Base-by-base conservation (phyloP, 345 rosid species). In the Gynandropsis gynandra region DNA sequence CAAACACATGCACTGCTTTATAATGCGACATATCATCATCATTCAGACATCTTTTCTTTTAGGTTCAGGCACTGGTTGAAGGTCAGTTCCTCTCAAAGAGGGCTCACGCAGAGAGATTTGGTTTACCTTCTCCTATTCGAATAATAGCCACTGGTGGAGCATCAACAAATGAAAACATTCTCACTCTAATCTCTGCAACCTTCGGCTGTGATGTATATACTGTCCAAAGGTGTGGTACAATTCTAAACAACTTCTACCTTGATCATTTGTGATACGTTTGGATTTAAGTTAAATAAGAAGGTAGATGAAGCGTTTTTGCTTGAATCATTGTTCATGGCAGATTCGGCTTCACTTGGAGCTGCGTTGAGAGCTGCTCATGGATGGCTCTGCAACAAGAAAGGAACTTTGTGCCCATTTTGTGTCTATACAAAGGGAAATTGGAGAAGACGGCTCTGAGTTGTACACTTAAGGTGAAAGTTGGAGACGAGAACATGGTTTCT, bases 61-160 rank as follows among this genome's bases (percentile, higher is more conserved):
- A 86, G 97, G 89, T 87, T 12, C 76, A 89, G 19, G 96, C 96
- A 56, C 58, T 90, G 71, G 50, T 90, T 18, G 95, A 84, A 68
- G 96, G 98, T 17, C 96, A 92, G 64, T 57, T 92, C 50, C 93
- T 90, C 51, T 84, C 95, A 0, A 90, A 80, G 83, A 73, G 95
- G 29, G 96, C 78, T 41, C 96, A 87, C 39, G 67, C 87, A 16
- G 96, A 92, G 71, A 78, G 96, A 60, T 87, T 77, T 36, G 93
- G 96, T 24, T 74, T 92, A 95, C 93, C 95, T 39, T 70, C 76
- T 52, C 95, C 95, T 64, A 76, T 62, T 52, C 72, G 98, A 50
- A 80, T 92, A 50, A 82, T 85, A 50, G 96, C 98, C 31, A 80
- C 93, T 0, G 95, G 96, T 27, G 95, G 96, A 70, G 96, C 96